These are phyloP conservation scores for Trichoderma erinaceum DNA, from an alignment of 495 filamentous ascomycete genomes.

Conservation along the genomic window DNA sequence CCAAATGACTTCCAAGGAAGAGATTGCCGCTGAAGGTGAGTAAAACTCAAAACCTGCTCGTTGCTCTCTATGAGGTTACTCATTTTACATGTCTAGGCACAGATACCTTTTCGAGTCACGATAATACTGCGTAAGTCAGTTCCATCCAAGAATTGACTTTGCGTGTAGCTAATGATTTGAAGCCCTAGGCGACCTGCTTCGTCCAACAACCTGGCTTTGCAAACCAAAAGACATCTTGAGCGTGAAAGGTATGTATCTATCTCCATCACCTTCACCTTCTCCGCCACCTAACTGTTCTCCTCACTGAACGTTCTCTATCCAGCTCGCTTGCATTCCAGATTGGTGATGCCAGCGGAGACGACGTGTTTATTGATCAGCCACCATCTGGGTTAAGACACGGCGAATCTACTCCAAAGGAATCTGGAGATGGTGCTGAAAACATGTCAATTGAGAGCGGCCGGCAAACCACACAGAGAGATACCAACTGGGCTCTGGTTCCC, in stretches of 20 bases:
- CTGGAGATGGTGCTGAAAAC: neutral
- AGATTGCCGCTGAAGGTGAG: neutral
- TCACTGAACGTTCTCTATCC: neutral
- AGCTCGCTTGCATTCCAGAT: constrained; percentile 6
- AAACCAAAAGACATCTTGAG: neutral
- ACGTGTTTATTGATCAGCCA: neutral
- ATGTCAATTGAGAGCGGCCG: neutral
- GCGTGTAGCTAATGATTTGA: neutral
- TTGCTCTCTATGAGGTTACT: neutral
- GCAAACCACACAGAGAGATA: constrained; percentile 13
- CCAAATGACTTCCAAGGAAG: neutral
- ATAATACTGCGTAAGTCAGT: neutral
- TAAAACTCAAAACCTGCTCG: neutral
- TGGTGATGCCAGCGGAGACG: neutral
- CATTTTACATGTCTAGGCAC: neutral
- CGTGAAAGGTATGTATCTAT: neutral
- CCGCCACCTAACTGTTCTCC: neutral
- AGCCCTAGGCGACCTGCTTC: constrained; percentile 4
- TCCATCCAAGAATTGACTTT: neutral
- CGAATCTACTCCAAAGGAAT: neutral
- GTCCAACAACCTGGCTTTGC: neutral
- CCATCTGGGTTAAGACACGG: neutral
- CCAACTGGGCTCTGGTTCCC: constrained; percentile 22
- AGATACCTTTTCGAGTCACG: neutral
- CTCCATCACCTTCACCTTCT: neutral